Evolutionary conservation across 768 basidiomycete species (phyloP), one percentile per base, ranked within the genome.

Genomic region (Mrakia frigida): DNA sequence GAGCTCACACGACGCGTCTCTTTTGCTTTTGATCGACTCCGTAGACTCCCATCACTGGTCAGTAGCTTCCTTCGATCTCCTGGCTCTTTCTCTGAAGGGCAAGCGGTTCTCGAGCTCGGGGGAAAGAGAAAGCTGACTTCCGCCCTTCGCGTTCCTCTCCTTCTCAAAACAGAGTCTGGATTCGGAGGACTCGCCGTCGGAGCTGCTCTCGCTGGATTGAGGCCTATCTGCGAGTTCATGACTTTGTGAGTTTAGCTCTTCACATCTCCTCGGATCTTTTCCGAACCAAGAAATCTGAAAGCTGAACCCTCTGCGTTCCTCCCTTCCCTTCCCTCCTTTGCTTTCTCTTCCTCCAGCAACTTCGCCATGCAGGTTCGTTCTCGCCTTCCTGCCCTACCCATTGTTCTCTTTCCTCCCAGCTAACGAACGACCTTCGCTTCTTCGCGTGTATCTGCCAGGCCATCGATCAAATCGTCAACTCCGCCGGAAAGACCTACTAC

Each of bases 391-490:
- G 25, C 7, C 41, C 70, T 39, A 28, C 10, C 67, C n/a, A n/a
- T n/a, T n/a, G n/a, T n/a, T 28, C 37, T 13, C 33, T 7, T 50
- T 6, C 6, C 28, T 53, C 33, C 23, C 39, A 11, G 37, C 75
- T 61, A 23, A 50, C 70, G 39, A n/a, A n/a, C n/a, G n/a, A n/a
- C n/a, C n/a, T 71, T 46, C 31, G 14, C 23, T 37, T 37, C 41
- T 35, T 28, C 28, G 25, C 39, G 11, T 37, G 37, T 11, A 6
- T 63, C 35, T 21, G 2, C 14, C 84, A 86, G 83, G 95, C 97
- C 76, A 98, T 99, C 84, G 97, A 99, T 86, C 97, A 99, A 82
- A 99, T 99, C 79, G 94, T 99, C 85, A 99, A 99, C 88, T 98
- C 97, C n/a, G 97, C 92, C 74, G 97, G 93, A 78, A 99, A 98